Evolutionary conservation across 352 stramenopile species (phyloP), one percentile per base, ranked within the genome.

Genomic region (Phytopythium boreale): DNA sequence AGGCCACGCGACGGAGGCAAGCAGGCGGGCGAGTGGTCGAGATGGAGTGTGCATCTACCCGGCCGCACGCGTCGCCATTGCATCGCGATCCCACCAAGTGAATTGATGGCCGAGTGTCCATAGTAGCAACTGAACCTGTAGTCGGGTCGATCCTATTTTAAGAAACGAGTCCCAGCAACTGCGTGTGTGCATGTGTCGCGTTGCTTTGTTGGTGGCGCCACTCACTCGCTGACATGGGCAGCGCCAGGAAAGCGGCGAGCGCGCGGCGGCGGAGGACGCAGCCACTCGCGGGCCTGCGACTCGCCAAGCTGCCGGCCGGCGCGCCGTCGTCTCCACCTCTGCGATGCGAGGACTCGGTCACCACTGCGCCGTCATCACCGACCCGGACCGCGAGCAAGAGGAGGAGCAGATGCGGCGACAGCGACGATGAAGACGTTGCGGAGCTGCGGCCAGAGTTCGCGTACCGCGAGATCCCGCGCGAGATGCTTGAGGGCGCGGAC

Each of bases 381-480:
- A 5, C 44, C 9, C 8, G 22, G 22, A 39, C 3, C 34, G 6
- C 34, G 34, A 39, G 34, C 1, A 53, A 19, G 46, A 22, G 12
- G 10, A 2, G 5, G 24, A 1, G n/a, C 8, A 46, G 39, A 19
- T 10, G 34, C 20, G 24, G 2, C 14, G 26, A 41, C 26, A 14
- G n/a, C n/a, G 19, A 17, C 50, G n/a, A 41, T 5, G 55, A 27
- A 5, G 56, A 26, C 24, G 75, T 83, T 15, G 51, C 64, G 14
- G 80, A 88, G 41, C 70, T 87, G 43, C 75, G 73, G 47, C 67
- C 71, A 0, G 56, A 41, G 17, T 89, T 91, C 39, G 60, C 73
- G 17, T 94, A 92, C 69, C 70, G 74, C 20, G 72, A 86, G 34
- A 72, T 94, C 19, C 85, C 85, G 12, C 67, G 82, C 46, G 83